Evolutionary conservation across 2,329 filamentous ascomycete genomes (phyloP).

Genomic region (Parastagonospora avenae): DNA sequence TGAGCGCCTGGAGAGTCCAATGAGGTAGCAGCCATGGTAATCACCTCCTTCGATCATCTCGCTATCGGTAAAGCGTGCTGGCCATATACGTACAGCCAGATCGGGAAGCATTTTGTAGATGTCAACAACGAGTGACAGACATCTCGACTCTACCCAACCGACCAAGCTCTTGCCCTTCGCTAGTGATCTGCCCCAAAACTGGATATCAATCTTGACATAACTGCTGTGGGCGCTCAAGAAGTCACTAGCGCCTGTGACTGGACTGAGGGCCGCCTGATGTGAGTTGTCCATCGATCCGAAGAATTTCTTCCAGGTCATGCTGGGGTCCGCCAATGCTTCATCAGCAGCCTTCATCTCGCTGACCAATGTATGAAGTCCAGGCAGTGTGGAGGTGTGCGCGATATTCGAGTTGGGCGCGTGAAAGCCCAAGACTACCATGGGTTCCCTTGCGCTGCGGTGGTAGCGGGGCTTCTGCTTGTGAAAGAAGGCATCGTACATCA

Average conservation of each 20-base stretch:
- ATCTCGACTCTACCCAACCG: conserved; percentile 68
- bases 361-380: conserved; percentile 59
- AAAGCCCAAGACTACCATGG: conserved; percentile 67
- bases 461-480: conserved; percentile 50
- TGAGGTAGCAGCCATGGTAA: conserved; percentile 66
- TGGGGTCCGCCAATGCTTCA: conserved; percentile 42
- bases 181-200: conserved; percentile 68
- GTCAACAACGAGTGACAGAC: conserved; percentile 63
- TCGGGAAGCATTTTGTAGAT: conserved; percentile 59
- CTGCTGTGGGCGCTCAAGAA: conserved; percentile 60
- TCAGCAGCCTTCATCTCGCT: conserved; percentile 59
- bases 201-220: conserved; percentile 66
- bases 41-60: conserved; percentile 45
- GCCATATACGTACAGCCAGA: conserved; percentile 66
- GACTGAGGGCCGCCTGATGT: neutral
- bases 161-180: conserved; percentile 61
- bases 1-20: conserved; percentile 55
- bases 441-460: conserved; percentile 61
- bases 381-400: conserved; percentile 58
- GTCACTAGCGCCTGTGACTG: conserved; percentile 29
- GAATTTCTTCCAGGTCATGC: conserved; percentile 37
- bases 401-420: conserved; percentile 67
- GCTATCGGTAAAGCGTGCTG: conserved; percentile 58
- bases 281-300: conserved; percentile 10
- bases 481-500: conserved; percentile 66